Percentiles rank a stretch among this genome's conserved stretches.
Evolutionary conservation across 106 monocot species (phyloP).

Genomic region (Posidonia australis): DNA sequence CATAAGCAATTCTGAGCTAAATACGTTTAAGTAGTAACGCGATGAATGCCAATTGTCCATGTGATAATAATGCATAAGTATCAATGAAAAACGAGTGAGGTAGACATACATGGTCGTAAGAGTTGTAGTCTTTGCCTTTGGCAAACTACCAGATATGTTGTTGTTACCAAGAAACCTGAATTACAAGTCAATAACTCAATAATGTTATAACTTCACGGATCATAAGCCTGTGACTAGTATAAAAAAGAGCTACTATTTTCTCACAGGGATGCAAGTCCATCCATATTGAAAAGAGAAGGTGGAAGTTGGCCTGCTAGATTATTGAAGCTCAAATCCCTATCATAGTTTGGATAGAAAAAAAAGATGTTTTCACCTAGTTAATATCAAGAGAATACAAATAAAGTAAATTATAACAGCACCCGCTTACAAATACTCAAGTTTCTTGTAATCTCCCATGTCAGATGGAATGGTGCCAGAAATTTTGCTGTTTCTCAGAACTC

Average conservation of each 20-base stretch:
- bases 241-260: background rate
- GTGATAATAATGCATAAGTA: too few relatives aligned
- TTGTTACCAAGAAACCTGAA: conserved; percentile 88
- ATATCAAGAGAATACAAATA: too few relatives aligned
- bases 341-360: background rate
- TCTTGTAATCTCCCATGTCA: conserved; percentile 33
- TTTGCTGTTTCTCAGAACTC: conserved; percentile 59
- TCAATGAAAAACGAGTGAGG: too few relatives aligned
- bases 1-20: too few relatives aligned
- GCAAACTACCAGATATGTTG: conserved; percentile 57
- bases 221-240: background rate
- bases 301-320: conserved; percentile 69
- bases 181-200: background rate
- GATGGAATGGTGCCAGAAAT: conserved; percentile 48
- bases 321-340: conserved; percentile 35
- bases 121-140: conserved; percentile 31
- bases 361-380: background rate
- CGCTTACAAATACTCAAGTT: conserved; percentile 45
- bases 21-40: too few relatives aligned
- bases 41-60: too few relatives aligned
- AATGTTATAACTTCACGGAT: background rate
- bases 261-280: conserved; percentile 42
- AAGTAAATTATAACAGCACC: background rate
- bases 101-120: conserved; percentile 44
- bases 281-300: conserved; percentile 56